Evolutionary conservation across 1,139 yeast genomes (phyloP).

Genomic region (Sugiyamaella paludigena): DNA sequence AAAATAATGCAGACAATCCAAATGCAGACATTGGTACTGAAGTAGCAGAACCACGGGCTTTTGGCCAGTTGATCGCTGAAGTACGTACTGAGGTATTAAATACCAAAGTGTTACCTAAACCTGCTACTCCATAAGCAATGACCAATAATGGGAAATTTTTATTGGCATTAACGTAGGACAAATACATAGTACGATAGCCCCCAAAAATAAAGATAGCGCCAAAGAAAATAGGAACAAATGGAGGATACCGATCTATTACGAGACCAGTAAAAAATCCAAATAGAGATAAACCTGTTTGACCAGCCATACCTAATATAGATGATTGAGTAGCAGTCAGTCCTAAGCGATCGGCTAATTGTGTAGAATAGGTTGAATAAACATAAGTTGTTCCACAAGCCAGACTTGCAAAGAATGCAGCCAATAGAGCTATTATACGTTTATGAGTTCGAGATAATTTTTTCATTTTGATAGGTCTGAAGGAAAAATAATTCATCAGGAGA

Average conservation of each 20-base stretch:
- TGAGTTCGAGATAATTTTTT: constrained; percentile 12
- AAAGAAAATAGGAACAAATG: constrained; percentile 43
- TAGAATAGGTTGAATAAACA: constrained; percentile 58
- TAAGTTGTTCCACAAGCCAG: constrained; percentile 58
- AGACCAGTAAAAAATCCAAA: constrained; percentile 57
- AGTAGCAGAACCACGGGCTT: constrained; percentile 37
- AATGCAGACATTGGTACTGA: constrained; percentile 39
- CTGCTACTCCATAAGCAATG: constrained; percentile 31
- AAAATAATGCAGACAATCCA: constrained; percentile 39
- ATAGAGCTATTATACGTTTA: constrained; percentile 20
- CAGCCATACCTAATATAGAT: constrained; percentile 53
- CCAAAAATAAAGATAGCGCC: constrained; percentile 30
- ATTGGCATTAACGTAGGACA: constrained; percentile 26
- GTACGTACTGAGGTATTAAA: constrained; percentile 37
- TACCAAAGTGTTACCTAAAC: constrained; percentile 36
- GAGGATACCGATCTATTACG: constrained; percentile 55
- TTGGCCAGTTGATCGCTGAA: constrained; percentile 38
- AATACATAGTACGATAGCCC: constrained; percentile 31
- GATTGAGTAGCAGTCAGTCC: constrained; percentile 54
- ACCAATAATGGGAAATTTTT: constrained; percentile 24
- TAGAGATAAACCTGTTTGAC: constrained; percentile 57
- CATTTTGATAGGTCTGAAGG: neutral
- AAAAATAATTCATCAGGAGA: neutral
- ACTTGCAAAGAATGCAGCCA: constrained; percentile 38
- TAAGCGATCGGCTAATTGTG: constrained; percentile 55